Percentiles rank a stretch among this genome's conserved stretches.
These are phyloP conservation scores for Oryza nivara DNA, from an alignment of 176 grass and related monocot species.

Conservation along the genomic window DNA sequence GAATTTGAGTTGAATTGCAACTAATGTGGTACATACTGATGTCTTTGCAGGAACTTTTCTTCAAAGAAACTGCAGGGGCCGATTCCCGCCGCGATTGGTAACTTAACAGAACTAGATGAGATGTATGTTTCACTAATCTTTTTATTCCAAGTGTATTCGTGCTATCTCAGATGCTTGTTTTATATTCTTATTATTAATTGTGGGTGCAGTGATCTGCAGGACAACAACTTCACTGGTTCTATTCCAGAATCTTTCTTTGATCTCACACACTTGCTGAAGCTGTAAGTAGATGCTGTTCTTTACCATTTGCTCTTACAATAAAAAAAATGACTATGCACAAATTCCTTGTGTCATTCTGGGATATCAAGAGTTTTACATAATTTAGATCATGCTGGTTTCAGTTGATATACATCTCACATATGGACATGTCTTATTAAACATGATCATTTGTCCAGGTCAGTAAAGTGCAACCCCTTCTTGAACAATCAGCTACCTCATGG, in stretches of 20 bases:
- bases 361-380: neutral
- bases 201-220: conserved; percentile 49
- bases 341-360: conserved; percentile 10
- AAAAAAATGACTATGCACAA: neutral
- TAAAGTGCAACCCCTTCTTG: conserved; percentile 62
- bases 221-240: conserved; percentile 68
- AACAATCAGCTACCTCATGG: conserved; percentile 46
- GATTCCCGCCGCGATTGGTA: conserved; percentile 42
- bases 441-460: conserved; percentile 47
- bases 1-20: neutral
- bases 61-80: conserved; percentile 56
- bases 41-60: conserved; percentile 56
- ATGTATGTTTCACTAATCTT: conserved; percentile 41
- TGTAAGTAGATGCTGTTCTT: conserved; percentile 49
- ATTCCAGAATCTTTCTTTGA: conserved; percentile 57
- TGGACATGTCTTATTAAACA: neutral
- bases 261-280: conserved; percentile 48
- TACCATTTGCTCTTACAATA: neutral
- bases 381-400: conserved; percentile 3
- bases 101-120: conserved; percentile 54
- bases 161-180: conserved; percentile 2
- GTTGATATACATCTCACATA: conserved; percentile 6
- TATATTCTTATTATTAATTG: conserved; percentile 26
- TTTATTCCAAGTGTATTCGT: conserved; percentile 6
- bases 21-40: conserved; percentile 7